Percentiles rank a stretch among this genome's conserved stretches.
These are phyloP conservation scores for Gossypium sturtianum DNA, from an alignment of 345 rosid genomes.

Conservation along the genomic window DNA sequence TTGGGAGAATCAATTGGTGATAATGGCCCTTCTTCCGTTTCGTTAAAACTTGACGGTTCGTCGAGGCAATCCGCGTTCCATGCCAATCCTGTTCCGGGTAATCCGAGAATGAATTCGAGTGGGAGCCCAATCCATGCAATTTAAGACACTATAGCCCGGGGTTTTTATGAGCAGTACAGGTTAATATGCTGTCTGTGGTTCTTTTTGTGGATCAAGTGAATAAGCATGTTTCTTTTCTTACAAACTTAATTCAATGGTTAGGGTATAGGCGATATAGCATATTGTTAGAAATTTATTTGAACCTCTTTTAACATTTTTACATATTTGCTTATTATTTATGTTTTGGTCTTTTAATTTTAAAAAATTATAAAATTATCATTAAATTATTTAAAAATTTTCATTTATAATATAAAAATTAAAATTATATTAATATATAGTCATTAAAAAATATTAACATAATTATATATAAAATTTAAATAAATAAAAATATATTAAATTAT, in stretches of 20 bases:
- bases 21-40: slow-evolving; percentile 56
- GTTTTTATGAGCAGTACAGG: slow-evolving; percentile 18
- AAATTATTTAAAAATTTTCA: no score
- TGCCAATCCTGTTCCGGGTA: slow-evolving; percentile 55
- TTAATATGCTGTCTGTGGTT: slow-evolving; percentile 3
- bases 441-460: no score
- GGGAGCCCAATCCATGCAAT: slow-evolving; percentile 60
- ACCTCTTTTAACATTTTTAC: slow-evolving; percentile 11
- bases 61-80: slow-evolving; percentile 93
- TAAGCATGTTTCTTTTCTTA: no score
- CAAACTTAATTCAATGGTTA: slow-evolving; percentile 14
- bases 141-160: slow-evolving; percentile 19
- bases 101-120: slow-evolving; percentile 40
- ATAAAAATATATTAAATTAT: no score
- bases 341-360: no score
- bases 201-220: slow-evolving; percentile 17
- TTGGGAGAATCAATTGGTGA: slow-evolving; percentile 59
- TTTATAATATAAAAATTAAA: no score
- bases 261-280: slow-evolving; percentile 24
- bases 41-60: slow-evolving; percentile 68
- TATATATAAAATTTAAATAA: no score
- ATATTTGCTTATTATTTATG: no score
- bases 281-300: slow-evolving; percentile 31
- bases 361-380: no score
- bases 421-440: no score